Percentiles rank a stretch among this genome's conserved stretches.
phyloP scores from a whole-genome alignment of 495 filamentous ascomycete species.

The Neurospora discreta region DNA sequence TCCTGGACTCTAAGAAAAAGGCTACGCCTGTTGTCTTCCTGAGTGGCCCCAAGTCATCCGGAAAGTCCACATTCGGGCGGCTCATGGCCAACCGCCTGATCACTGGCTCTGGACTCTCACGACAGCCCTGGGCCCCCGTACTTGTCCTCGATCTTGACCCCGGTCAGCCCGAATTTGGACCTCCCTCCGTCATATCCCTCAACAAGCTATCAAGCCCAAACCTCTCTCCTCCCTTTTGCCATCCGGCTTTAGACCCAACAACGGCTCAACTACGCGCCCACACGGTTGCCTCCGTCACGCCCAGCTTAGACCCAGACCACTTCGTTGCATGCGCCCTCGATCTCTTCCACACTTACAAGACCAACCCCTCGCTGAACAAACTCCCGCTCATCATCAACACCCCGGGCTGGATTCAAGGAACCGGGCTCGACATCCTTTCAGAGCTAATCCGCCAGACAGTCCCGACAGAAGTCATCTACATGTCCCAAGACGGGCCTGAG shows the following conservation, averaged over 20 bases:
- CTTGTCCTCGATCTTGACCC: conserved; percentile 74
- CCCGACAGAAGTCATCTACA: conserved; percentile 58
- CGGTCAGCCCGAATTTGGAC: conserved; percentile 70
- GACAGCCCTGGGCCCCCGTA: conserved; percentile 26
- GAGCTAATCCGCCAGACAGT: conserved; percentile 43
- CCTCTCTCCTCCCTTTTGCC: conserved; percentile 65
- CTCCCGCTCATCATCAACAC: conserved; percentile 68
- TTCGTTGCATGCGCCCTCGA: conserved; percentile 59
- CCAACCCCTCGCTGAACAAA: conserved; percentile 18
- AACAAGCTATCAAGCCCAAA: conserved; percentile 50
- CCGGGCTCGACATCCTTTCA: conserved; percentile 57
- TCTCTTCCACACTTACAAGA: conserved; percentile 53
- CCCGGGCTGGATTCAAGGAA: conserved; percentile 72
- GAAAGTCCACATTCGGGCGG: conserved; percentile 77
- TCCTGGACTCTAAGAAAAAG: conserved; percentile 29
- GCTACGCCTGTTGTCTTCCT: conserved; percentile 42
- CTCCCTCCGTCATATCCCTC: conserved; percentile 68
- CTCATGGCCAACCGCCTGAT: conserved; percentile 68
- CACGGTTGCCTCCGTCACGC: conserved; percentile 58
- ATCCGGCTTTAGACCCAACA: conserved; percentile 35
- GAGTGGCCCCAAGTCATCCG: conserved; percentile 72
- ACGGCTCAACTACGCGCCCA: conserved; percentile 45
- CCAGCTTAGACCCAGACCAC: conserved; percentile 57
- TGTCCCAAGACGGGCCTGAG: conserved; percentile 56
- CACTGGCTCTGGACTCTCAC: conserved; percentile 27